These are phyloP conservation scores for Fraxinus sp. DNA, from an alignment of 305 asterid genomes.

Conservation along the genomic window DNA sequence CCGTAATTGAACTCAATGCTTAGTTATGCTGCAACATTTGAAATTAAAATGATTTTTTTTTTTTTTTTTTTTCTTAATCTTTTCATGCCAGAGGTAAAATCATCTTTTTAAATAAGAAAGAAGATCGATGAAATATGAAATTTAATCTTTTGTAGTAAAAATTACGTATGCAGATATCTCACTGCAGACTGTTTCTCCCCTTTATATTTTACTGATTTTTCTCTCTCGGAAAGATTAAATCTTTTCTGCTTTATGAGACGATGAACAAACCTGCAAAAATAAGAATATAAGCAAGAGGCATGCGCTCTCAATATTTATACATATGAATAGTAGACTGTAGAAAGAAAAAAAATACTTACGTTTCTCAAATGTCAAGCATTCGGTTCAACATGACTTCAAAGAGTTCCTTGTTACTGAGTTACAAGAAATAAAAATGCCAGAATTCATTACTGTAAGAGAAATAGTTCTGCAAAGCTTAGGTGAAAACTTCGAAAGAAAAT, in stretches of 20 bases:
- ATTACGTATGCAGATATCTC: not conserved
- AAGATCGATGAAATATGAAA: not conserved
- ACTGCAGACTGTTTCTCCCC: not conserved
- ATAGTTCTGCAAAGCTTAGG: not conserved
- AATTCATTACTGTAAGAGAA: not conserved
- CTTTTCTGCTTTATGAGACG: not conserved
- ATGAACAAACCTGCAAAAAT: not conserved
- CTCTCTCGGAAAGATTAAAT: not conserved
- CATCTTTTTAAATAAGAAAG: not conserved
- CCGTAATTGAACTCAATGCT: not conserved
- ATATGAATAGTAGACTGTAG: not conserved
- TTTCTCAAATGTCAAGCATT: not conserved
- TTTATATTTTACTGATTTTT: not conserved
- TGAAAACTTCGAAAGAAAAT: not conserved
- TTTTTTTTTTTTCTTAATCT: not conserved
- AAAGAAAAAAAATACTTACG: not conserved
- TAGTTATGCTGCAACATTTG: not conserved
- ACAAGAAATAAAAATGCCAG: not conserved
- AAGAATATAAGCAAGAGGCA: not conserved
- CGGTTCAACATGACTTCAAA: not conserved
- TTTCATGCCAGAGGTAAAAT: not conserved
- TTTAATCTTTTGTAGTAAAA: not conserved
- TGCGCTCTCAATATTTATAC: not conserved
- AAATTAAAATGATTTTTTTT: not conserved
- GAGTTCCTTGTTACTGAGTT: not conserved